These are phyloP conservation scores for Phytophthora lateralis DNA, from an alignment of 352 stramenopile genomes.

Conservation along the genomic window DNA sequence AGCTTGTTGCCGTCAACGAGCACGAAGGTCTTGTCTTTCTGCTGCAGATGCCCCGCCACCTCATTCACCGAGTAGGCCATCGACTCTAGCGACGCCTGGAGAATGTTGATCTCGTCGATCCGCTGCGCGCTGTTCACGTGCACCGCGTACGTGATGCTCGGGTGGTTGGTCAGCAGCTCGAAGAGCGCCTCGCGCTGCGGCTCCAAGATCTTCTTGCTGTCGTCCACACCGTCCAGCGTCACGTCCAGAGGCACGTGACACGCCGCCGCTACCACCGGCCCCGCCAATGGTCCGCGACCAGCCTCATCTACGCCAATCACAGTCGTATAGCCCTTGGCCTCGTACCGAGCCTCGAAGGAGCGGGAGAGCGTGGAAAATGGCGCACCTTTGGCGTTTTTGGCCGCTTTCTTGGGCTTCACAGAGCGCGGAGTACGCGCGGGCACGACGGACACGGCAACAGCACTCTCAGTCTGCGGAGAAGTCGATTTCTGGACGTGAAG, in stretches of 20 bases:
- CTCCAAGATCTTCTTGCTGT: constrained; percentile 97
- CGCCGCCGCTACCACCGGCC: constrained; percentile 84
- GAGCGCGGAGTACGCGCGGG: constrained; percentile 8
- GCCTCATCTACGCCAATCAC: constrained; percentile 97
- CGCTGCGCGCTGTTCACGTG: constrained; percentile 71
- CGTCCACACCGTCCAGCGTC: constrained; percentile 86
- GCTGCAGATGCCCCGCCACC: constrained; percentile 42
- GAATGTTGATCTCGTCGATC: constrained; percentile 99
- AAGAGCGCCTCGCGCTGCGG: constrained; percentile 92
- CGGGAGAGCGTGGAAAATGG: constrained; percentile 49
- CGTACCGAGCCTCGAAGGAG: constrained; percentile 55
- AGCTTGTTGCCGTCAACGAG: constrained; percentile 97
- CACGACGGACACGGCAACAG: neutral
- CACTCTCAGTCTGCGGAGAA: neutral
- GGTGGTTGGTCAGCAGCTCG: constrained; percentile 80
- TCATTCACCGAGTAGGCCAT: constrained; percentile 92
- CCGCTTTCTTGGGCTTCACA: constrained; percentile 22
- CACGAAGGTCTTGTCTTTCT: constrained; percentile 73
- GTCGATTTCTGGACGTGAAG: constrained; percentile 19
- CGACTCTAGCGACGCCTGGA: constrained; percentile 96
- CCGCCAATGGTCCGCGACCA: constrained; percentile 94
- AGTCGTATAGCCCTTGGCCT: constrained; percentile 57
- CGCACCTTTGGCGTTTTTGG: constrained; percentile 8
- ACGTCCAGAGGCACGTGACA: constrained; percentile 83
- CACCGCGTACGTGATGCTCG: constrained; percentile 88